Evolutionary conservation across 768 basidiomycete species (phyloP), one percentile per base, ranked within the genome.

Genomic region (Tremella yokohamensis): DNA sequence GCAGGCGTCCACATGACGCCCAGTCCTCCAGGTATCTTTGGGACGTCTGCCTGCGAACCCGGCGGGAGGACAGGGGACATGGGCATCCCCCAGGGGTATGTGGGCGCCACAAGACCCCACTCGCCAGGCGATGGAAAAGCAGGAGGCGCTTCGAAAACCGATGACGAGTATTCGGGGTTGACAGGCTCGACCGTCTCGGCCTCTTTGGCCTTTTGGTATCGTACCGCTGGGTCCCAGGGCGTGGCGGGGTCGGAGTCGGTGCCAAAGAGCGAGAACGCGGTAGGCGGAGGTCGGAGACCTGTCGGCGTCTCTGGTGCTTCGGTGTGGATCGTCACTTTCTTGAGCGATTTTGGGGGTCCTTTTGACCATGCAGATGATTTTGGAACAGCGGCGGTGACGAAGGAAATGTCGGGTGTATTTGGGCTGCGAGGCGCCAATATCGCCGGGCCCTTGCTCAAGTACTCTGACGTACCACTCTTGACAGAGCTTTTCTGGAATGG

Each of bases 191-290:
- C 15, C 22, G n/a, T 22, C 22, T 45, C 42, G 6, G 22, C 42
- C n/a, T 45, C 42, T 45, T 45, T 22, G 6, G 42, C n/a, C 22
- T 38, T 52, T 45, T 49, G 18, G 11, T 59, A 13, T 9, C 24
- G 55, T 13, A 60, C 24, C 12, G 59, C 62, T 24, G 68, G 68
- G 44, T 73, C 69, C 58, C 60, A 73, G 0, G 72, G 69, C 15
- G 69, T 65, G n/a, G 72, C 72, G 4, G 72, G 72, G 48, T 73
- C 72, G 18, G 72, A 73, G 12, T 70, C 72, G 1, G 66, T 70
- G 3, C 60, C 64, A 42, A 61, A 68, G 25, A 59, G 52, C 3
- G 68, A 68, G 6, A 55, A 8, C 1, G 72, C 66, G 13, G 70
- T 66, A 3, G 63, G 47, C 20, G 70, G 68, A 4, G 63, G 61